Base-by-base conservation (phyloP, 495 filamentous ascomycete genomes). In the Aspergillus homomorphus region DNA sequence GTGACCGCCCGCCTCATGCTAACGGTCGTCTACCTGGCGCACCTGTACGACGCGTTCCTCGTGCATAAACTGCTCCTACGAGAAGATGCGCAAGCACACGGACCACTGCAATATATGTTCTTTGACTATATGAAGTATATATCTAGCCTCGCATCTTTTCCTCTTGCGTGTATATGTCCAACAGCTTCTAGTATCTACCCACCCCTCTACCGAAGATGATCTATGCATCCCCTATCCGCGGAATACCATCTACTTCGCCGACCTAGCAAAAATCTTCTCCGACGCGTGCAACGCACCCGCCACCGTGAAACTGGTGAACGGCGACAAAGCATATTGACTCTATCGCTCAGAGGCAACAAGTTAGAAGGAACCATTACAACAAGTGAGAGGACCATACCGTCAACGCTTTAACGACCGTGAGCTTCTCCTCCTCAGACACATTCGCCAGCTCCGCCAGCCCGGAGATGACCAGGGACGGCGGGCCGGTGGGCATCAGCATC, bases 401-500 rank as follows among this genome's bases (percentile, higher is more conserved):
- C 45, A 91, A 71, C 41, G 89, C 80, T 64, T 86, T 89, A 0
- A 86, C 83, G 71, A 91, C 87, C 24, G 79, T 78, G 73, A 88
- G 82, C 72, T 89, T 89, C 60, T 86, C 82, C 20, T 72, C 69
- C 54, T 86, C 77, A 21, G 72, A 73, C 0, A 76, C 78, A 7
- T 82, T 81, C 38, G 80, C 84, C 3, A 91, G 77, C 58, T 91
- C 87, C 3, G 87, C 79, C 52, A 91, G 68, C 1, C 84, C 82
- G 18, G 84, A 82, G 16, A 90, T 69, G 56, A 86, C 87, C 80
- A 90, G 82, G 0, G 88, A 86, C 2, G 84, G 83, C 10, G 88
- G 88, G 0, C 89, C 89, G 1, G 80, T 78, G 0, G 89, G 87
- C 84, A 91, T 91, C 21, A 91, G 64, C 87, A 90, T 91, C 78